Conservation (phyloP, 2,329 filamentous ascomycete species). For the Penicillium sp. region DNA sequence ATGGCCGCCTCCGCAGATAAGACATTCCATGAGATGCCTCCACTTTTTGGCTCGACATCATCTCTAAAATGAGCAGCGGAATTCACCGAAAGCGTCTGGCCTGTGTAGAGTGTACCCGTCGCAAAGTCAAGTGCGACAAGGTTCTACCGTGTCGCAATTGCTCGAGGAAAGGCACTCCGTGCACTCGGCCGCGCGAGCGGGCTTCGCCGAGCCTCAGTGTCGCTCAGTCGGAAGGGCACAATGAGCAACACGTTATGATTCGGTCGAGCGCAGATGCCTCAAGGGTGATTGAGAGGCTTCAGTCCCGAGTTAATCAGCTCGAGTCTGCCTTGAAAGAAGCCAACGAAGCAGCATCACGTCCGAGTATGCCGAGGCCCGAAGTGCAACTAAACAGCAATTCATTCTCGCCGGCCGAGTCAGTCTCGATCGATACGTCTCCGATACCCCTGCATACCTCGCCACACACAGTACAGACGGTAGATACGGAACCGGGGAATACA, state of each 20-base stretch:
- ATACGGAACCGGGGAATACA: background rate
- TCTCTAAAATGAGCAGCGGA: slow-evolving; percentile 5
- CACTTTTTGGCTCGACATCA: background rate
- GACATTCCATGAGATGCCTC: background rate
- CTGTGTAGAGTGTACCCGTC: slow-evolving; percentile 28
- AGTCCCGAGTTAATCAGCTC: slow-evolving; percentile 27
- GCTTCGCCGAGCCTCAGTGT: slow-evolving; percentile 7
- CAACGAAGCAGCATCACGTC: slow-evolving; percentile 5
- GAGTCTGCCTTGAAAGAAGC: slow-evolving; percentile 22
- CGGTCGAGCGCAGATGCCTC: slow-evolving; percentile 7
- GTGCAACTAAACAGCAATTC: background rate
- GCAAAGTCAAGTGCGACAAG: slow-evolving; percentile 42
- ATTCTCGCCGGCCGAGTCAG: slow-evolving; percentile 5
- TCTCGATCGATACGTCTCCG: background rate
- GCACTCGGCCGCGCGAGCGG: slow-evolving; percentile 13
- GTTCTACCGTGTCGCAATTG: slow-evolving; percentile 43
- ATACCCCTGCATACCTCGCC: background rate
- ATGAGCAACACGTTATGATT: background rate
- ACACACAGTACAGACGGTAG: background rate
- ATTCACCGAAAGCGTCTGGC: slow-evolving; percentile 25
- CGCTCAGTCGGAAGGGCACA: slow-evolving; percentile 1
- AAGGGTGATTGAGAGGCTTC: slow-evolving; percentile 21
- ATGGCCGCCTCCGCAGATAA: slow-evolving; percentile 6
- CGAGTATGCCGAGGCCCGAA: slow-evolving; percentile 1
- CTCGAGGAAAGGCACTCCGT: slow-evolving; percentile 12